Base-by-base conservation (phyloP, 1,284 basidiomycete species). In the Ustilago sp. region DNA sequence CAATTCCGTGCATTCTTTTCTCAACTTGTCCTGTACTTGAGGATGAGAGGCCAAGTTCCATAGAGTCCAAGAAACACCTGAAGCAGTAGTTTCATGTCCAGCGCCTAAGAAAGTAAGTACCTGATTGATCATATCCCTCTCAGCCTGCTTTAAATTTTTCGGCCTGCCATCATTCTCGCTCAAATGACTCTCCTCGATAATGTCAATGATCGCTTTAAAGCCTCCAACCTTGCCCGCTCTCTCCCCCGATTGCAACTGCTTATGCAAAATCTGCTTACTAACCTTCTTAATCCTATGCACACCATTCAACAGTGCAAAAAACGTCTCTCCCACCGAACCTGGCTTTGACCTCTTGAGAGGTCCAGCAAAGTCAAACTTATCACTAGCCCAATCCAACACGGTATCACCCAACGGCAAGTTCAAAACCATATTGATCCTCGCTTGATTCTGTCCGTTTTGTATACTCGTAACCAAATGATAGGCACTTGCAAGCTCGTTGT, bases 61-160 rank as follows among this genome's bases (percentile, higher is more conserved):
- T 1, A 93, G 87, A 64, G 89, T 90, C 93, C 93, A 94, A 5
- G 91, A 90, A 1, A 92, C 87, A 0, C 91, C 90, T 0, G 90
- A 91, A 0, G 90, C 90, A 0, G 90, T 92, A 0, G 93, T 82
- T 59, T 83, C 81, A 59, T 83, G 80, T 11, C 80, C 81, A 2
- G 80, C 82, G 1, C 77, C 77, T 17, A 83, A 54, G 47, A 83
- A 80, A n/a, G 80, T 83, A 11, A 82, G 69, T 41, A 83, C 77
- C 47, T 80, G 75, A 11, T 62, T 71, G 43, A 80, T 72, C 73
- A 76, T 77, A 45, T 82, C 68, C 17, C 59, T 60, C 19, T 79
- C 73, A 9, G 80, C 80, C 62, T 79, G 66, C 51, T 82, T 81
- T 50, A 73, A 48, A 4, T 45, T 64, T 31, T 79, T 74, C 0